Evolutionary conservation across 2,329 filamentous ascomycete genomes (phyloP).

Genomic region (Fusarium miscanthi): DNA sequence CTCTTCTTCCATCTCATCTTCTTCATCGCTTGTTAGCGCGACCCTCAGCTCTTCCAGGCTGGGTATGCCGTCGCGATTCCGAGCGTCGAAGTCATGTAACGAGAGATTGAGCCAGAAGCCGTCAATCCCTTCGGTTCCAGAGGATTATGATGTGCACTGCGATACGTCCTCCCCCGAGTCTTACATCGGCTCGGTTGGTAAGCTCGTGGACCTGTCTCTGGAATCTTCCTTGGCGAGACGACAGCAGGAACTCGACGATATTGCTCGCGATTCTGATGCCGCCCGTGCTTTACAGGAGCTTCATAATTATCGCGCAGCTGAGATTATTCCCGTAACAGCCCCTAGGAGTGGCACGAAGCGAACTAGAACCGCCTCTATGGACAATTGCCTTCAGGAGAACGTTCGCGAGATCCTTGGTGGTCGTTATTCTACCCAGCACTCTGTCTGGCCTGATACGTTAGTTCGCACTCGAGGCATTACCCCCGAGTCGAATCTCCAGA

Average conservation of each 20-base stretch:
- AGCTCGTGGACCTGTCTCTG: constrained; percentile 61
- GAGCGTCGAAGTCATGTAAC: constrained; percentile 67
- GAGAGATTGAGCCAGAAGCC: constrained; percentile 66
- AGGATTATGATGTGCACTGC: constrained; percentile 64
- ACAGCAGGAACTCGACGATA: constrained; percentile 59
- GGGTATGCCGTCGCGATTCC: constrained; percentile 73
- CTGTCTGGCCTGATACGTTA: constrained; percentile 52
- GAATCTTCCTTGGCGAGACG: constrained; percentile 60
- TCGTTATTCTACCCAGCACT: constrained; percentile 45
- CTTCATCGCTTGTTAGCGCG: constrained; percentile 70
- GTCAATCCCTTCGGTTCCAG: constrained; percentile 67
- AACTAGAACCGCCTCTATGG: constrained; percentile 67
- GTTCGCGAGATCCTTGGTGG: constrained; percentile 70
- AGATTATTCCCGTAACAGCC: constrained; percentile 51
- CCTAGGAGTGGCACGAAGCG: constrained; percentile 64
- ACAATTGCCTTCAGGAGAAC: constrained; percentile 72
- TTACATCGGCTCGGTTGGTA: constrained; percentile 64
- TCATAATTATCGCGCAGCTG: constrained; percentile 62
- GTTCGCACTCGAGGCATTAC: constrained; percentile 49
- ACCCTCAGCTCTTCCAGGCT: constrained; percentile 60
- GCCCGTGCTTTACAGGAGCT: constrained; percentile 70
- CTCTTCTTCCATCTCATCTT: constrained; percentile 73
- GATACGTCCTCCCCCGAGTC: constrained; percentile 68
- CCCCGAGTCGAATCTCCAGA: constrained; percentile 49
- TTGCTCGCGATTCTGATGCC: constrained; percentile 61